phyloP scores from a whole-genome alignment of 202 grass and related monocot species.

The Alloteropsis angusta region DNA sequence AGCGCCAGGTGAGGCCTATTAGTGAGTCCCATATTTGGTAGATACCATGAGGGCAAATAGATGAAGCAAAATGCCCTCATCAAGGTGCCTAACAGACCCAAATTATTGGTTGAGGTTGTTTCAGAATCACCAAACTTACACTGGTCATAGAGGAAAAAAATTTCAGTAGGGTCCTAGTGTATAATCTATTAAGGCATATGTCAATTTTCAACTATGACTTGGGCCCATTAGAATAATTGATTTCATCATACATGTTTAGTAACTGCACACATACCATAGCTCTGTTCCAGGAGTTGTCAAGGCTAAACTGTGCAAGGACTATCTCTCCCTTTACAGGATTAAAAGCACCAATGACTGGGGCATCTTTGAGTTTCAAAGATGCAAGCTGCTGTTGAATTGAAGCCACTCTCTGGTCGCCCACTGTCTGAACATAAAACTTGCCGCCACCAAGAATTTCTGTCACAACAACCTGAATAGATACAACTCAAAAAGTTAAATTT shows the following conservation, averaged over 20 bases:
- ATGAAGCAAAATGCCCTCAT: neutral
- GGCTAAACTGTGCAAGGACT: slow-evolving; percentile 75
- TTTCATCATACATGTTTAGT: slow-evolving; percentile 10
- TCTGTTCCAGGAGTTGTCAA: slow-evolving; percentile 96
- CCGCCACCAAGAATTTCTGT: slow-evolving; percentile 89
- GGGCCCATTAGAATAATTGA: neutral
- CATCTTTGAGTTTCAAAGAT: slow-evolving; percentile 70
- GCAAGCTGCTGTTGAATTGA: slow-evolving; percentile 85
- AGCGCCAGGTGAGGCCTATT: neutral
- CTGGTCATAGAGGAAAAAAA: neutral
- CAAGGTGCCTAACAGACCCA: neutral
- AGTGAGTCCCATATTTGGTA: neutral
- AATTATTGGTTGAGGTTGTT: neutral
- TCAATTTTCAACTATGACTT: neutral
- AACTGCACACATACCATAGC: slow-evolving; percentile 69
- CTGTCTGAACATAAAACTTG: slow-evolving; percentile 92
- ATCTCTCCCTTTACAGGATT: slow-evolving; percentile 87
- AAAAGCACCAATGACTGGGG: slow-evolving; percentile 82
- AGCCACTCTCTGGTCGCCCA: slow-evolving; percentile 72
- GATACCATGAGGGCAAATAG: neutral
- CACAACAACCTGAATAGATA: slow-evolving; percentile 54
- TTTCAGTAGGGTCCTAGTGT: neutral
- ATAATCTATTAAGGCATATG: neutral
- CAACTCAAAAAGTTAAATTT: slow-evolving; percentile 7
- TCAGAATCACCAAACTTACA: neutral